Conservation (phyloP, 2,329 filamentous ascomycete species). For the Fusarium papillatum region DNA sequence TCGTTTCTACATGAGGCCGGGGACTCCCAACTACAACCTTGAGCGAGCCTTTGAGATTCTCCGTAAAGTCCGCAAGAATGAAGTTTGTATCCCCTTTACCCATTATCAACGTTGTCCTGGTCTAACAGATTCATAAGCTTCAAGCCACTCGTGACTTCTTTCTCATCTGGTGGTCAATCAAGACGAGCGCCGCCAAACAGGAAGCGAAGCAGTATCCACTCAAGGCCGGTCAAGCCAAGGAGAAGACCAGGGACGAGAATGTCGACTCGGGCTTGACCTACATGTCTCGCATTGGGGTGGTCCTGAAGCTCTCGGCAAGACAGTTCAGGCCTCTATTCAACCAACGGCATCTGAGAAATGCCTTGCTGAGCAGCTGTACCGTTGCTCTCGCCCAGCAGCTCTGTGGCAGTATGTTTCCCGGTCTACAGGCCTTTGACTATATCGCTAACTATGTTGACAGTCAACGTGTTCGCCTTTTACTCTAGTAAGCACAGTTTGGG, state of each 20-base stretch:
- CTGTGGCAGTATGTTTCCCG: conserved; percentile 36
- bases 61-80: conserved; percentile 48
- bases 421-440: conserved; percentile 14
- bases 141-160: conserved; percentile 55
- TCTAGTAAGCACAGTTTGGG: conserved; percentile 45
- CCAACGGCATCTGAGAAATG: conserved; percentile 27
- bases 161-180: conserved; percentile 44
- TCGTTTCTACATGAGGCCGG: conserved; percentile 53
- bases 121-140: conserved; percentile 40
- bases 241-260: neutral
- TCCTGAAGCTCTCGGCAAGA: conserved; percentile 22
- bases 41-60: conserved; percentile 51
- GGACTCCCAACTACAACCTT: conserved; percentile 49
- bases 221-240: neutral
- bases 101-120: rapidly evolving
- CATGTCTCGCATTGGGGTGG: conserved; percentile 17
- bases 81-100: neutral
- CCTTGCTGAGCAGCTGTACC: conserved; percentile 42
- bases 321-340: conserved; percentile 35
- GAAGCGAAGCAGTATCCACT: neutral
- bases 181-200: neutral
- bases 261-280: conserved; percentile 25
- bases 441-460: neutral
- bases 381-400: conserved; percentile 46
- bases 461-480: conserved; percentile 58